Evolutionary conservation across 1,284 basidiomycete genomes (phyloP).

Genomic region (Anthracocystis panici-leucophaei): DNA sequence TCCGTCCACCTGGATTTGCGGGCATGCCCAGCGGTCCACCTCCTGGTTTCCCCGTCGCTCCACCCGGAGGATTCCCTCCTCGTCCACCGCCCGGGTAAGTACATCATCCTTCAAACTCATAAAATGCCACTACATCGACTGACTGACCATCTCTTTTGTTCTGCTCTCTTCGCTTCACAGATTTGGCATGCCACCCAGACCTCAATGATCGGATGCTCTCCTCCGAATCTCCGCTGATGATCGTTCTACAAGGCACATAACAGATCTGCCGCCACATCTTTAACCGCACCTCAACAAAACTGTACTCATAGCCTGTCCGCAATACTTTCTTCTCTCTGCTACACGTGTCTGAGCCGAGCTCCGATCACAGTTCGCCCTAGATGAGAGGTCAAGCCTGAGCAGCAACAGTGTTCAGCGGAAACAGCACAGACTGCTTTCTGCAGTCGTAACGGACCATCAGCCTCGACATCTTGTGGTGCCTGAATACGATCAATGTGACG

Average conservation of each 20-base stretch:
- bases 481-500: background rate
- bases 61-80: slow-evolving; percentile 40
- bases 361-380: background rate
- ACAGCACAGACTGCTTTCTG: background rate
- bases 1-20: slow-evolving; percentile 60
- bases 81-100: slow-evolving; percentile 49
- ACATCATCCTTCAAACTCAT: too few relatives aligned
- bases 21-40: slow-evolving; percentile 47
- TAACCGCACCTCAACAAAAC: slow-evolving; percentile 3
- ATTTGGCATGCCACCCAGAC: slow-evolving; percentile 50
- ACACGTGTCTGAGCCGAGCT: background rate
- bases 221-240: background rate
- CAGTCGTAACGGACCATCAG: too few relatives aligned
- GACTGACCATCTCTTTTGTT: slow-evolving; percentile 3
- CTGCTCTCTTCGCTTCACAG: slow-evolving; percentile 6
- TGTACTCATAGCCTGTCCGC: slow-evolving; percentile 21
- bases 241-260: background rate
- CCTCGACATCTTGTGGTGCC: background rate
- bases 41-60: slow-evolving; percentile 41
- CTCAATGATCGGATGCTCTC: slow-evolving; percentile 25
- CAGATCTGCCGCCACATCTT: too few relatives aligned
- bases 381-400: background rate
- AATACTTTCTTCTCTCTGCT: background rate
- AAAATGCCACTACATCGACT: too few relatives aligned
- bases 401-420: too few relatives aligned